These are phyloP conservation scores for Lomentospora prolificans DNA, from an alignment of 2,329 filamentous ascomycete species.

Conservation along the genomic window DNA sequence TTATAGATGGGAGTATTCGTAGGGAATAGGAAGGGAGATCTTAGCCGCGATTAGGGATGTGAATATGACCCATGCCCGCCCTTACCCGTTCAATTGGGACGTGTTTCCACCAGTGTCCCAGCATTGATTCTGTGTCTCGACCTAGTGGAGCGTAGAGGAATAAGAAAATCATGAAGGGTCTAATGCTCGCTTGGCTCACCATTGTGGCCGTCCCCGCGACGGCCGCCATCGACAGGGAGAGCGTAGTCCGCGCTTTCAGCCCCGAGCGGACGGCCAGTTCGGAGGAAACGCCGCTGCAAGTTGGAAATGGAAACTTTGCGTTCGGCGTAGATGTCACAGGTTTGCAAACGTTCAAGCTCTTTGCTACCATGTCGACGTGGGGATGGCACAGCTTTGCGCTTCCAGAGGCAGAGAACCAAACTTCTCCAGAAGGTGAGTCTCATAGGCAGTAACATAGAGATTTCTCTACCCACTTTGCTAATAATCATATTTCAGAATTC, in stretches of 20 bases:
- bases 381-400: conserved; percentile 40
- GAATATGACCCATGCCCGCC: no score
- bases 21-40: no score
- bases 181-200: background rate
- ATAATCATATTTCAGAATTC: no score
- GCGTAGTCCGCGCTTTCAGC: conserved; percentile 7
- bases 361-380: conserved; percentile 37
- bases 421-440: background rate
- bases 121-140: no score
- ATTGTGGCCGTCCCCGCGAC: background rate
- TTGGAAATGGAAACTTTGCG: conserved; percentile 39
- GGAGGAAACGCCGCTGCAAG: conserved; percentile 36
- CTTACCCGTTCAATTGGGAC: no score
- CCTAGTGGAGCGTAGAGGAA: background rate
- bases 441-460: background rate
- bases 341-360: conserved; percentile 34
- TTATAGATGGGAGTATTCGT: no score
- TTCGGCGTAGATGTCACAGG: conserved; percentile 37
- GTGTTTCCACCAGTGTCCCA: no score
- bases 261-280: conserved; percentile 2
- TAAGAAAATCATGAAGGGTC: background rate
- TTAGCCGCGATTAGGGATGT: no score
- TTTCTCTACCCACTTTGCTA: no score
- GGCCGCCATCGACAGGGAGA: conserved; percentile 3
- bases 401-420: conserved; percentile 21